Conservation (phyloP, 2,329 filamentous ascomycete species). For the Sphaerostilbella broomeana region DNA sequence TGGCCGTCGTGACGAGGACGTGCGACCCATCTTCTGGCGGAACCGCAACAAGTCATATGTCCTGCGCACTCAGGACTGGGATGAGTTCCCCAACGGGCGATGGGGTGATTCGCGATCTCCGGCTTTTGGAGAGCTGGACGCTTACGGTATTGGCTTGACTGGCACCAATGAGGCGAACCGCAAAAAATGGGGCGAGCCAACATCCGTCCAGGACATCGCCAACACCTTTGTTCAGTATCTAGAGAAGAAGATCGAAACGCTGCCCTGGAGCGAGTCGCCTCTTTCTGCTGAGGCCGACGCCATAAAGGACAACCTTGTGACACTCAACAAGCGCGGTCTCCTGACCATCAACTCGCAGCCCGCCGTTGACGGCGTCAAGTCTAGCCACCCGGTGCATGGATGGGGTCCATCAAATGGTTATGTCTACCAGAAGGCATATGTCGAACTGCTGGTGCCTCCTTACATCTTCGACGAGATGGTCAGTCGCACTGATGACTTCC, state of each 20-base stretch:
- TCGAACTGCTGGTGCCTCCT: slow-evolving; percentile 83
- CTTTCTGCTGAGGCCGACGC: slow-evolving; percentile 75
- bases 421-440: slow-evolving; percentile 96
- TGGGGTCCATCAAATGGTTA: slow-evolving; percentile 96
- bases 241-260: slow-evolving; percentile 66
- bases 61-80: slow-evolving; percentile 93
- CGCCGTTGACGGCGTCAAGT: slow-evolving; percentile 85
- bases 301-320: slow-evolving; percentile 70
- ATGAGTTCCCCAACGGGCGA: slow-evolving; percentile 96
- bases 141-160: slow-evolving; percentile 88
- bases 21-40: slow-evolving; percentile 97
- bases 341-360: slow-evolving; percentile 97
- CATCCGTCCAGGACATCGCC: slow-evolving; percentile 71
- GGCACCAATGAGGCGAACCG: slow-evolving; percentile 95
- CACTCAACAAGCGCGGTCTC: slow-evolving; percentile 78
- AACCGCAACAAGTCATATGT: slow-evolving; percentile 96
- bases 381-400: slow-evolving; percentile 76
- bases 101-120: slow-evolving; percentile 97
- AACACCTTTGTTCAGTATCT: slow-evolving; percentile 82
- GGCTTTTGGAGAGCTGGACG: slow-evolving; percentile 90
- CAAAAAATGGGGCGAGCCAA: slow-evolving; percentile 87
- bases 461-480: slow-evolving; percentile 72
- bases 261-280: slow-evolving; percentile 91
- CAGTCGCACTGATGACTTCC: slow-evolving; percentile 66
- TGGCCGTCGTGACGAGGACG: slow-evolving; percentile 84